These are phyloP conservation scores for Candida pseudofarinosa DNA, from an alignment of 805 yeast genomes.

Conservation along the genomic window DNA sequence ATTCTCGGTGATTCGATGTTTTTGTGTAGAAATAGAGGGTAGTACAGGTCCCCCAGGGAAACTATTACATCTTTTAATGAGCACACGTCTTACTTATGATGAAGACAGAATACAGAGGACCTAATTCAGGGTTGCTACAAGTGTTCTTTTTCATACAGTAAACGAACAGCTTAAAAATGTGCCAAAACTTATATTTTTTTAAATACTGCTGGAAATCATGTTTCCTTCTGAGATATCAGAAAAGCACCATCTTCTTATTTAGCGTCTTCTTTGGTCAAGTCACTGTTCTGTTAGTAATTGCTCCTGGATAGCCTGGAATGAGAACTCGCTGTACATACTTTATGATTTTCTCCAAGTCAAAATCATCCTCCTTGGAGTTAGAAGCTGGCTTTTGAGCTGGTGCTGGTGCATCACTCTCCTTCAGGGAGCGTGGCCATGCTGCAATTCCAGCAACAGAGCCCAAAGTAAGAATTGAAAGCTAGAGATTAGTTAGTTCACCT, in stretches of 20 bases:
- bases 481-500: conserved; percentile 12
- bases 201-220: not conserved
- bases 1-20: no score
- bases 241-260: conserved; percentile 17
- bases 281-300: conserved; percentile 26
- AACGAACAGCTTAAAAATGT: no score
- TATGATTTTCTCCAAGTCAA: conserved; percentile 40
- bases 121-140: no score
- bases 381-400: conserved; percentile 19
- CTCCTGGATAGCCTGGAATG: not conserved
- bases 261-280: conserved; percentile 38
- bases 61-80: no score
- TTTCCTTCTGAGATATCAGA: not conserved
- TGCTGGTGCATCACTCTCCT: conserved; percentile 19
- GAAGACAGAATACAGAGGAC: no score
- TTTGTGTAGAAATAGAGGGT: no score
- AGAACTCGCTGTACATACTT: conserved; percentile 27
- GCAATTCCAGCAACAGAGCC: conserved; percentile 35
- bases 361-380: conserved; percentile 34
- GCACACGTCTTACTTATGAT: no score
- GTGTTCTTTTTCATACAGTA: no score
- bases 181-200: not conserved
- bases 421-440: conserved; percentile 33
- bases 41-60: no score
- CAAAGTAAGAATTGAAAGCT: conserved; percentile 41